Evolutionary conservation across 192 early-diverging fungal genomes (phyloP), one percentile per base, ranked within the genome.

Genomic region (Coemansia sp.): DNA sequence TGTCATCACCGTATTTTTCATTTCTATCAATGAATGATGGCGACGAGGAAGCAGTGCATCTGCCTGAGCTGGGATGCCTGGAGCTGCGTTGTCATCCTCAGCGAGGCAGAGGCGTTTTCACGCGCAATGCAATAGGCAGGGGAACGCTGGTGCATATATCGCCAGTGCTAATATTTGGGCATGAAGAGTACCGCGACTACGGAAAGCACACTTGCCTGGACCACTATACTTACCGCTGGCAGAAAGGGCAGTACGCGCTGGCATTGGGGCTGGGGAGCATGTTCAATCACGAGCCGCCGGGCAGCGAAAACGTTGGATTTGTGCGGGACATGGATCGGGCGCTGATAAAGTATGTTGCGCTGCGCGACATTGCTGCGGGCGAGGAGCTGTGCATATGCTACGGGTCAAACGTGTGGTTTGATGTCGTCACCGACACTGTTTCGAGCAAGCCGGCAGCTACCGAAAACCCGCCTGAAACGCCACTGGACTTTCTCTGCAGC

Each of bases 321-420:
- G 66, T 79, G 39, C 68, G 85, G 26, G 85, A 87, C 48, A 71
- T 82, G 55, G 58, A 53, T 1, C 72, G 70, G 16, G 59, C 54
- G 12, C n/a, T 87, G 38, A 85, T 87, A 55, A 66, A 72, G 13
- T 87, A 87, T 33, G 56, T 75, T 0, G 70, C 85, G 6, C 42
- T 82, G 14, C 52, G 81, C 14, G 76, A 81, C 23, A 84, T 87
- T 53, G 50, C 49, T 2, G 36, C 70, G 6, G 79, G 70, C 7
- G 83, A 87, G 47, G 85, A 87, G 49, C 71, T 87, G 21, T 85
- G 85, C 49, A 87, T 87, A 21, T 84, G 81, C 9, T 87, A 87
- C 65, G 85, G 85, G 3, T 70, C 68, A 13, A 72, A 84, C 49
- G 65, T 87, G 8, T 87, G 85, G 85, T 87, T 87, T 52, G 83